Evolutionary conservation across 306 rosid species (phyloP), one percentile per base, ranked within the genome.

Genomic region (Citrullus mucosospermus): DNA sequence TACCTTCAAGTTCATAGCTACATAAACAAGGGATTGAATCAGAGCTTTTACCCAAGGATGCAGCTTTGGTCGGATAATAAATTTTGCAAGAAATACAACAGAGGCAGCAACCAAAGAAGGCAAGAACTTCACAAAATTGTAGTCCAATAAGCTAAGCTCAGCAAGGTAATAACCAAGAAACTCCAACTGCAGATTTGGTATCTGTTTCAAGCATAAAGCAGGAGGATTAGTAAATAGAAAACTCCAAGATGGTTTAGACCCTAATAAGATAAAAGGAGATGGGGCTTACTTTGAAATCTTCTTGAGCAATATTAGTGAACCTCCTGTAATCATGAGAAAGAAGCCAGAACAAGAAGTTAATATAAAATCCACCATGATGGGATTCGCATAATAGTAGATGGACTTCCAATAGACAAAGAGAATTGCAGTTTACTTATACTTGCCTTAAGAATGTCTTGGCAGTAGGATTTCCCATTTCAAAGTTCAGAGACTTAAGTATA

Each of bases 71-170:
- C 44, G 80, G 71, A 88, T 48, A 15, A 92, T 91, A 76, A 89
- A 92, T 70, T 90, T 89, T 1, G 99, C 86, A 12, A 92, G 87
- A 87, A 88, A 95, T 16, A 88, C 78, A 30, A 88, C 97, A 0
- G 97, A 89, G 0, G 97, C 93, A 0, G 97, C 99, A 66, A 95
- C 89, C 90, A 91, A 75, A 66, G 99, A 95, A 78, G 99, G 97
- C 83, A 92, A 78, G 81, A 85, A 91, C 82, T 87, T 90, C 0
- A 95, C 87, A 73, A 91, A 89, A 65, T 79, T 77, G 69, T 92
- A 95, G 46, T 95, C 99, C 72, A 95, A 76, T 82, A 95, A 83
- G 79, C 99, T 95, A 58, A 95, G 89, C 85, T 95, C 99, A 1
- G 97, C 97, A 44, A 92, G 93, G 83, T 92, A 92, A 87, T 62